Evolutionary conservation across 2,329 filamentous ascomycete species (phyloP).

Genomic region (Cytospora schulzeri): DNA sequence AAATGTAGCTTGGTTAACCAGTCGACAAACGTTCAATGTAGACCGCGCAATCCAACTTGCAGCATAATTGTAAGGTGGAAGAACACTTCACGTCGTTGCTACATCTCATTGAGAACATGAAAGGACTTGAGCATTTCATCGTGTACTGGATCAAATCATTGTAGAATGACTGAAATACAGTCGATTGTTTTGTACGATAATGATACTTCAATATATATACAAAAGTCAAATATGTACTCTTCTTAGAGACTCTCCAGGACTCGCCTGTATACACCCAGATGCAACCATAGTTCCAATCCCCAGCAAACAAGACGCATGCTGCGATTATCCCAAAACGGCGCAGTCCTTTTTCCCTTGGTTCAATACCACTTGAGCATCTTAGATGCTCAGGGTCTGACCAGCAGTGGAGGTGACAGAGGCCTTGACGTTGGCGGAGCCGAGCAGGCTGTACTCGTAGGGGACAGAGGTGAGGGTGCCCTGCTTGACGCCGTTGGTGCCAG

Average conservation of each 20-base stretch:
- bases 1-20: no score
- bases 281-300: not conserved
- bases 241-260: not conserved
- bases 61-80: no score
- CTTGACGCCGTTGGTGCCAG: constrained; percentile 49
- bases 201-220: constrained; percentile 18
- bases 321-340: not conserved
- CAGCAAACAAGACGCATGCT: no score
- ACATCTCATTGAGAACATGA: no score
- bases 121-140: no score
- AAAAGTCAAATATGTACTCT: constrained; percentile 4
- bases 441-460: constrained; percentile 56
- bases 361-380: constrained; percentile 21
- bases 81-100: no score
- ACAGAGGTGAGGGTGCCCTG: constrained; percentile 52
- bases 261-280: not conserved
- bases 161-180: not conserved
- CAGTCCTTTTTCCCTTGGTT: not conserved
- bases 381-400: constrained; percentile 42
- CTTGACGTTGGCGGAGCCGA: constrained; percentile 52
- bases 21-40: no score
- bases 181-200: not conserved
- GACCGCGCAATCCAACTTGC: no score
- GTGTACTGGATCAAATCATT: no score
- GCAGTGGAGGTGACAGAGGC: constrained; percentile 43